Conservation (phyloP, 257 asterid genomes). For the Perilla frutescens region DNA sequence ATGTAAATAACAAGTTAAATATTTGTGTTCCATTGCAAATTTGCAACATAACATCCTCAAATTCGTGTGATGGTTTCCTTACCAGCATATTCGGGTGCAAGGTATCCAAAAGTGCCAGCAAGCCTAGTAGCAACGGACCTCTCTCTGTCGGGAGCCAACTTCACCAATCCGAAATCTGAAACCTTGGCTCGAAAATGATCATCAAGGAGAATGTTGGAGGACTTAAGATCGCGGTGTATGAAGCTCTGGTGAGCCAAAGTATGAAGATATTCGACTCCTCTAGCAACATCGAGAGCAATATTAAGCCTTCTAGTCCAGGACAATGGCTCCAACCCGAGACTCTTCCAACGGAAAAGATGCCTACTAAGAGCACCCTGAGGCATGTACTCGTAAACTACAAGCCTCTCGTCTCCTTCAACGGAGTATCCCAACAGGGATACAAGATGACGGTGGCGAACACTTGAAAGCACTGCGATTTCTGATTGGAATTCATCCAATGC, state of each 20-base stretch:
- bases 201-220: conserved; percentile 73
- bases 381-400: conserved; percentile 80
- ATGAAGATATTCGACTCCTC: conserved; percentile 85
- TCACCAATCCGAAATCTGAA: conserved; percentile 82
- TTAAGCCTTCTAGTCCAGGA: conserved; percentile 68
- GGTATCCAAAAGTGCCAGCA: conserved; percentile 87
- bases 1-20: conserved; percentile 1
- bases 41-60: neutral
- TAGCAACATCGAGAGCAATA: conserved; percentile 82
- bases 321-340: conserved; percentile 57
- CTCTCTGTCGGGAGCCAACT: conserved; percentile 71
- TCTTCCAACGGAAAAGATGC: conserved; percentile 75
- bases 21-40: neutral
- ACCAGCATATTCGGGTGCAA: conserved; percentile 96
- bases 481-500: conserved; percentile 75
- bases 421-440: conserved; percentile 78
- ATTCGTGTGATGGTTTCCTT: neutral
- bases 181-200: conserved; percentile 76
- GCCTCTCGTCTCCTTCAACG: conserved; percentile 67
- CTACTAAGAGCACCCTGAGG: conserved; percentile 78
- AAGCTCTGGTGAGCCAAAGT: conserved; percentile 69
- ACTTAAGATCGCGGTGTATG: conserved; percentile 84
- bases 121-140: conserved; percentile 70
- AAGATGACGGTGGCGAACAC: conserved; percentile 76
- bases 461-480: conserved; percentile 78